Conservation (phyloP, 73 alveolate genomes). For the Loxodes magnus region DNA sequence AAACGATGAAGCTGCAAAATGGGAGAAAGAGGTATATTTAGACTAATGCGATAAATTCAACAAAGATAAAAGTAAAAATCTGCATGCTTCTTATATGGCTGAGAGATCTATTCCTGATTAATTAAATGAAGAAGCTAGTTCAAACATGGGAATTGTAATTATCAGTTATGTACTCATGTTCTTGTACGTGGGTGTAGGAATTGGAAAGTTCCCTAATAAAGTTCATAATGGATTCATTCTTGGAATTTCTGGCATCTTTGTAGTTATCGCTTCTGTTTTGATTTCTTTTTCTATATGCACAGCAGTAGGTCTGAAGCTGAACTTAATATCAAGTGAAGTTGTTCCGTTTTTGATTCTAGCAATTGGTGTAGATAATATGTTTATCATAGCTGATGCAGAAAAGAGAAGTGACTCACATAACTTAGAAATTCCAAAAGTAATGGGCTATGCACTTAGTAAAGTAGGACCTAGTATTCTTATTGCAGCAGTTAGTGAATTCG, state of each 20-base stretch:
- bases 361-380: constrained; percentile 95
- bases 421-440: constrained; percentile 36
- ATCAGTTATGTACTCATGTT: constrained; percentile 77
- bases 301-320: constrained; percentile 52
- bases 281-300: constrained; percentile 72
- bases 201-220: constrained; percentile 85
- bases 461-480: constrained; percentile 85
- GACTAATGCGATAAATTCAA: constrained; percentile 57
- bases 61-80: constrained; percentile 21
- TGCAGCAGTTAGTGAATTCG: constrained; percentile 88
- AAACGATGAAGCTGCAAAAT: constrained; percentile 50
- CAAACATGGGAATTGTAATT: constrained; percentile 55
- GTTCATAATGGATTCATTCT: constrained; percentile 69
- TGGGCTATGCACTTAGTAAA: constrained; percentile 66
- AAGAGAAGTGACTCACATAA: constrained; percentile 33
- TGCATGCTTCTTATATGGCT: constrained; percentile 55
- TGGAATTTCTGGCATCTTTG: constrained; percentile 75
- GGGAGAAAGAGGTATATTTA: constrained; percentile 80
- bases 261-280: constrained; percentile 58
- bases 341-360: constrained; percentile 87
- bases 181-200: constrained; percentile 68
- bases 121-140: constrained; percentile 54
- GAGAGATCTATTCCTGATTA: constrained; percentile 89
- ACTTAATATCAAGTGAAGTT: constrained; percentile 76
- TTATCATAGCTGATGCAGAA: constrained; percentile 76